Evolutionary conservation across 805 yeast genomes (phyloP).

Genomic region (Huiozyma naganishii): DNA sequence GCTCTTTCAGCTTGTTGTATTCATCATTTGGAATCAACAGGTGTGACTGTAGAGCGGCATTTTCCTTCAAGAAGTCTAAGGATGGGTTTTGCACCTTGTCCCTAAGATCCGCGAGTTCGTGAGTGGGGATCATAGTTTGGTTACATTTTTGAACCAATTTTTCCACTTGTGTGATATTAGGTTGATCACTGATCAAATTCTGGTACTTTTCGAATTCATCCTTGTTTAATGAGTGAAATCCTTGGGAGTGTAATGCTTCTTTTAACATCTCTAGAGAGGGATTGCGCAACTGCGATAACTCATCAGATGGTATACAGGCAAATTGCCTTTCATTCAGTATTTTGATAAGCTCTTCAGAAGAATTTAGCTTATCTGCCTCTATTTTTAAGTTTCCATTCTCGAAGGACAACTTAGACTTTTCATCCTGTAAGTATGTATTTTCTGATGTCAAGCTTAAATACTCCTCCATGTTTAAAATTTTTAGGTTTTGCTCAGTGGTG

Average conservation of each 20-base stretch:
- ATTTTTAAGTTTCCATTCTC: background rate
- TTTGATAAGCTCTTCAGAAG: conserved; percentile 1
- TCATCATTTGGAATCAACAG: conserved; percentile 1
- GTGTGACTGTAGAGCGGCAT: background rate
- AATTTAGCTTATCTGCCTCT: background rate
- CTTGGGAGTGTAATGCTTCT: background rate
- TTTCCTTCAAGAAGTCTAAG: background rate
- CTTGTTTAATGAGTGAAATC: background rate
- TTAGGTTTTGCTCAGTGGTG: background rate
- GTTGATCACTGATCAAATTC: background rate
- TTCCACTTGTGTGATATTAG: background rate
- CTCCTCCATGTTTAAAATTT: background rate
- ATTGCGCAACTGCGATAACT: conserved; percentile 1
- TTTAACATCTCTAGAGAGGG: background rate
- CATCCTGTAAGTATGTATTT: too few relatives aligned
- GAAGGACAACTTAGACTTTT: too few relatives aligned
- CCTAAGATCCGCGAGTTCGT: conserved; percentile 7
- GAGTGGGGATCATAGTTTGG: conserved; percentile 2
- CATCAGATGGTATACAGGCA: background rate
- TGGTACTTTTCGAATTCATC: background rate
- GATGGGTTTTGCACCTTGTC: conserved; percentile 9
- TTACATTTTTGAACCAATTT: background rate
- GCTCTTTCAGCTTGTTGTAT: conserved; percentile 5
- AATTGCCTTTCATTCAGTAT: background rate
- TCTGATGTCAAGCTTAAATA: background rate